Conservation (phyloP, 2,329 filamentous ascomycete genomes). For the Fusarium secorum region DNA sequence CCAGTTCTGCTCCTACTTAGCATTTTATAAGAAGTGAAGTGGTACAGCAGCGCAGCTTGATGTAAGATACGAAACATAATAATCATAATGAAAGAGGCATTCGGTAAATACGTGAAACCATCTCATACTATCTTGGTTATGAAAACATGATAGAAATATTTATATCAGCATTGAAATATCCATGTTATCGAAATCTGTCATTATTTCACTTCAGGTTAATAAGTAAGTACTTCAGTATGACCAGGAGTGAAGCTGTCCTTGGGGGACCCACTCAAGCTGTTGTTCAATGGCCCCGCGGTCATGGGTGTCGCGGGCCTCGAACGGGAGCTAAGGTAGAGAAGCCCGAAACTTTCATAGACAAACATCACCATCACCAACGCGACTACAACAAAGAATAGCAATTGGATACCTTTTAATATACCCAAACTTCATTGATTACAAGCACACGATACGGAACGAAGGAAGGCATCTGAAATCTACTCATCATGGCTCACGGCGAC, state of each 20-base stretch:
- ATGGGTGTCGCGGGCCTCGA: not conserved
- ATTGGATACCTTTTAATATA: not conserved
- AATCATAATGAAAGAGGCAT: not conserved
- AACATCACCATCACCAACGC: constrained; percentile 3
- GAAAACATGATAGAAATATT: not conserved
- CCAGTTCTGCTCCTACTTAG: not conserved
- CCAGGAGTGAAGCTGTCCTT: not conserved
- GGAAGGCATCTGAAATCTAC: not conserved
- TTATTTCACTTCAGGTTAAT: not conserved
- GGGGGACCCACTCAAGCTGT: constrained; percentile 5
- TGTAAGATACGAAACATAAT: not conserved
- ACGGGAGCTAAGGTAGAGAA: constrained; percentile 12
- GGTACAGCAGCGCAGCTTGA: not conserved
- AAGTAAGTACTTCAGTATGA: not conserved
- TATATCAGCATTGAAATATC: not conserved
- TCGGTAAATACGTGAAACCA: not conserved
- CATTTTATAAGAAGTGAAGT: not conserved
- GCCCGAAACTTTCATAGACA: not conserved
- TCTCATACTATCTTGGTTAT: not conserved
- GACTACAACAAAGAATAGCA: not conserved
- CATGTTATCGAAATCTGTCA: not conserved
- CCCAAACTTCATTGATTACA: not conserved
- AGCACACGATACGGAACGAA: not conserved
- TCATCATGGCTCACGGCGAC: constrained; percentile 45
- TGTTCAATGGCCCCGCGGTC: constrained; percentile 10